Evolutionary conservation across 169 alveolate species (phyloP).

Genomic region (Plasmodium vivax): DNA sequence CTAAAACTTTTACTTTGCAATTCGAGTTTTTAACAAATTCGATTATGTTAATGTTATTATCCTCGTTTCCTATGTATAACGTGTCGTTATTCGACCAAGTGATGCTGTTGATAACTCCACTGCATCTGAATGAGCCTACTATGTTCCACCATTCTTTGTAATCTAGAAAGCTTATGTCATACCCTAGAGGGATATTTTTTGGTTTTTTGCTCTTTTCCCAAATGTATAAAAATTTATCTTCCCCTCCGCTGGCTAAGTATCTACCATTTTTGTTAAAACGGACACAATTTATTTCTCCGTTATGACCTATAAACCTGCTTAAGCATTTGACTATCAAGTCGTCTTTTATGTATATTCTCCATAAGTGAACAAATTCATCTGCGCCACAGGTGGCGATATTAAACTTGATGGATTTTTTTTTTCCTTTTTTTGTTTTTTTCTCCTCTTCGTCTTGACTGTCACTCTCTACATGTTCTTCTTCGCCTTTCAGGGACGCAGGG

Average conservation of each 20-base stretch:
- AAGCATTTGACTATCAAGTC: slow-evolving; percentile 85
- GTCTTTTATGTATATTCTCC: slow-evolving; percentile 87
- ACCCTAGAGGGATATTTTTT: slow-evolving; percentile 77
- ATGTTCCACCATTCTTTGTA: slow-evolving; percentile 86
- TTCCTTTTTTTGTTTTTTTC: not conserved
- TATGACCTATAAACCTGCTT: slow-evolving; percentile 90
- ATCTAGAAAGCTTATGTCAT: slow-evolving; percentile 80
- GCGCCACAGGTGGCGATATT: slow-evolving; percentile 92
- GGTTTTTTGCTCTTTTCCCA: slow-evolving; percentile 85
- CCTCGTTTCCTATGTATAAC: slow-evolving; percentile 63
- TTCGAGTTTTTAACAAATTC: slow-evolving; percentile 71
- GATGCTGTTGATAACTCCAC: slow-evolving; percentile 64
- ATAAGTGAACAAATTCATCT: slow-evolving; percentile 91
- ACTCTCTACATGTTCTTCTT: not conserved
- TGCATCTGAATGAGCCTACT: slow-evolving; percentile 84
- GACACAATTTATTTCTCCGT: slow-evolving; percentile 91
- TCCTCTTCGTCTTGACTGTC: not conserved
- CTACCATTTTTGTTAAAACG: slow-evolving; percentile 89
- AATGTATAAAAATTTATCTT: slow-evolving; percentile 84
- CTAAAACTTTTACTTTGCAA: slow-evolving; percentile 81
- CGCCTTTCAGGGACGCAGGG: not conserved
- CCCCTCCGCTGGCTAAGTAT: slow-evolving; percentile 91
- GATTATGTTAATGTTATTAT: slow-evolving; percentile 69
- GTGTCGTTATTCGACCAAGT: slow-evolving; percentile 68
- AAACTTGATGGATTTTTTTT: slow-evolving; percentile 54